Percentiles rank a stretch among this genome's conserved stretches.
Evolutionary conservation across 805 yeast species (phyloP).

Genomic region (Vanderwaltozyma verrucispora): DNA sequence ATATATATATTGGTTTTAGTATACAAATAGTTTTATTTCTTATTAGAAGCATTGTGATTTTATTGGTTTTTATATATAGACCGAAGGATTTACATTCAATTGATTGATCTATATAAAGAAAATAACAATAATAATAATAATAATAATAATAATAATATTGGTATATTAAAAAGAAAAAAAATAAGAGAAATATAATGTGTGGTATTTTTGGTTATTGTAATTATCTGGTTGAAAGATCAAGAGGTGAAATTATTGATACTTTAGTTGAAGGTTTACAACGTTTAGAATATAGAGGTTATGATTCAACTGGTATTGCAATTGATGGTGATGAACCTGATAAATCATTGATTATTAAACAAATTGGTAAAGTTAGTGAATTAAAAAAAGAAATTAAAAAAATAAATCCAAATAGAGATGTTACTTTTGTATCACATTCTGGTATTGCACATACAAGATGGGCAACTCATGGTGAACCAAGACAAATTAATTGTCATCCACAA

Average conservation of each 20-base stretch:
- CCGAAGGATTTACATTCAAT: too few species aligned
- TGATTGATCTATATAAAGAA: too few species aligned
- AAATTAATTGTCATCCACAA: slow-evolving; percentile 90
- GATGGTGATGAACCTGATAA: slow-evolving; percentile 77
- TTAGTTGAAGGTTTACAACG: slow-evolving; percentile 79
- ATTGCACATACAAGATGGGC: slow-evolving; percentile 99
- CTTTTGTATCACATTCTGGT: slow-evolving; percentile 80
- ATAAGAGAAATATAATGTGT: slow-evolving; percentile 44
- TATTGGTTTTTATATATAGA: too few species aligned
- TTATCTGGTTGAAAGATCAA: slow-evolving; percentile 79
- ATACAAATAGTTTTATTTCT: too few species aligned
- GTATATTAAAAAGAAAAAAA: too few species aligned
- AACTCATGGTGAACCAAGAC: slow-evolving; percentile 91
- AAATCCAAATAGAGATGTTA: slow-evolving; percentile 47
- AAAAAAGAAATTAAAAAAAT: slow-evolving; percentile 47
- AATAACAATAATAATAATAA: too few species aligned
- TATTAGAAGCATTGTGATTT: too few species aligned
- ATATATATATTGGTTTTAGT: too few species aligned
- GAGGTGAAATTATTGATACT: slow-evolving; percentile 88
- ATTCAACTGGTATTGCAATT: slow-evolving; percentile 92
- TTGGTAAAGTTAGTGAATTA: slow-evolving; percentile 83
- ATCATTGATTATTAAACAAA: slow-evolving; percentile 67
- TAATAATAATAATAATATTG: too few species aligned
- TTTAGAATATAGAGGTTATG: slow-evolving; percentile 96
- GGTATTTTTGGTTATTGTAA: slow-evolving; percentile 98